Conservation (phyloP, 2,329 filamentous ascomycete genomes). For the Penicillium sp. region DNA sequence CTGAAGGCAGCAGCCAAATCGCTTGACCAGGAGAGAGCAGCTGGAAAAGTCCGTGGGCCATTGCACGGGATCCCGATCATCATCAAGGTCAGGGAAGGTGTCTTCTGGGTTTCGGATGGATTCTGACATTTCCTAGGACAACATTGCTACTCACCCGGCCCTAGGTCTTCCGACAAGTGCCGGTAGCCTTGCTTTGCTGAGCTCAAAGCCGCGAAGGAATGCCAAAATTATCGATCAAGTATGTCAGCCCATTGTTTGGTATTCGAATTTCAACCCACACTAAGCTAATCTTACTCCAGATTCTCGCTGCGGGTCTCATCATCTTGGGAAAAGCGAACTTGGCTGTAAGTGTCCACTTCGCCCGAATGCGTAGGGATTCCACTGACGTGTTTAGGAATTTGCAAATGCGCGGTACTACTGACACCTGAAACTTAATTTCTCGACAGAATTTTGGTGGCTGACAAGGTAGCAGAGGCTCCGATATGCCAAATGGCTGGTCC, state of each 20-base stretch:
- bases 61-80: constrained; percentile 38
- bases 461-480: constrained; percentile 4
- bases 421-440: background rate
- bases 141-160: constrained; percentile 27
- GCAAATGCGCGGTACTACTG: constrained; percentile 6
- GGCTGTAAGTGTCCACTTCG: constrained; percentile 16
- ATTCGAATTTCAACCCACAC: background rate
- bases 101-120: background rate
- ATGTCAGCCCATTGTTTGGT: background rate
- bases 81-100: constrained; percentile 28
- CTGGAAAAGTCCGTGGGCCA: constrained; percentile 25
- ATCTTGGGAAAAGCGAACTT: constrained; percentile 36
- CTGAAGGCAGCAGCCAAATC: constrained; percentile 13
- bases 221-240: constrained; percentile 13
- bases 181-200: constrained; percentile 11
- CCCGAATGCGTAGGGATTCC: background rate
- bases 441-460: background rate
- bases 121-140: constrained; percentile 21
- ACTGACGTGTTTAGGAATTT: constrained; percentile 3
- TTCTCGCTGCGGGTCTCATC: constrained; percentile 28
- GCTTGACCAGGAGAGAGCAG: constrained; percentile 26
- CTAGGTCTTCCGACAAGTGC: constrained; percentile 12
- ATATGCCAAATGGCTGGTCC: constrained; percentile 24
- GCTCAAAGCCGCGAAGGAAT: constrained; percentile 11
- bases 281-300: constrained; percentile 12